Base-by-base conservation (phyloP, 169 alveolate genomes). In the Eimeria falciformis region DNA sequence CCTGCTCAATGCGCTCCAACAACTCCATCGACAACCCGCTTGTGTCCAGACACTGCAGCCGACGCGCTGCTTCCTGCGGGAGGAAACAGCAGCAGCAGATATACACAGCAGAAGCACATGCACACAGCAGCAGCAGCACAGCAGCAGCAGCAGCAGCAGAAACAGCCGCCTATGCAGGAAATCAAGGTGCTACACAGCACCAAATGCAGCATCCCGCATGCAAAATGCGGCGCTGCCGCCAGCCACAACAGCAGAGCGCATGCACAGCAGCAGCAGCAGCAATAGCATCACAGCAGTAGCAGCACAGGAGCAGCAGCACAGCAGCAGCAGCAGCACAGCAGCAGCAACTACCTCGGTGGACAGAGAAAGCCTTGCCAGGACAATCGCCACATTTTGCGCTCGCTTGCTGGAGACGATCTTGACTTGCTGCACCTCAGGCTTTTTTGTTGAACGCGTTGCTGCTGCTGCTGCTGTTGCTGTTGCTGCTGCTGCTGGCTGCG, bases 351-450 rank as follows among this genome's bases (percentile, higher is more conserved):
- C 93, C 66, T 91, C 90, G 7, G 91, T 91, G 17, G 95, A 86
- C 21, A 94, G 93, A 4, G 94, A 84, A 0, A 94, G 84, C 53
- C 95, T 71, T 25, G 95, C 94, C 12, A 91, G 90, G 45, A 94
- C 94, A 1, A 94, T 94, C 27, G 94, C 95, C 66, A 94, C 92
- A 78, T 94, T 94, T 55, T 94, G 95, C 29, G 95, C 95, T 18
- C 95, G 91, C 65, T 91, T 94, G 69, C 93, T 62, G 66, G 92
- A 69, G 12, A 69, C 47, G 81, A 81, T 12, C 53, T 79, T 56
- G 47, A 18, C 29, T 62, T 84, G 50, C 58, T 82, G 65, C 91
- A 66, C 79, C 40, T 40, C 75, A 5, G 86, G 77, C 53, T 37
- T 40, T 55, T 81, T 66, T 11, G 69, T 40, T 18, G 62, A 68